Percentiles rank a stretch among this genome's conserved stretches.
These are phyloP conservation scores for Didymella segeticola DNA, from an alignment of 2,329 filamentous ascomycete genomes.

Conservation along the genomic window DNA sequence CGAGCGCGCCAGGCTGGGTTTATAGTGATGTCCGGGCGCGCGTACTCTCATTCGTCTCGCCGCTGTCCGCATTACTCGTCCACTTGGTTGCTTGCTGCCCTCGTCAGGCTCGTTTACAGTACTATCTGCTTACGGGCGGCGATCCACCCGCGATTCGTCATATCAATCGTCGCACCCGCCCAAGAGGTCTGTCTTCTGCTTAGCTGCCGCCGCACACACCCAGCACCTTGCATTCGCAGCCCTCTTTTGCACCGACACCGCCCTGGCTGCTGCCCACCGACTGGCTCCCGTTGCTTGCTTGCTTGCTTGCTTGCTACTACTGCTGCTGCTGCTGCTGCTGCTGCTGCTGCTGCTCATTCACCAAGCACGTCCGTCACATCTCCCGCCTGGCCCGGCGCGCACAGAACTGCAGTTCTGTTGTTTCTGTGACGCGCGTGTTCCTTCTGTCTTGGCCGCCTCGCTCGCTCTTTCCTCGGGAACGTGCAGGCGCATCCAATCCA, in stretches of 20 bases:
- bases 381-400: conserved; percentile 10
- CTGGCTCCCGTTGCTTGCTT: conserved; percentile 8
- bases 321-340: neutral
- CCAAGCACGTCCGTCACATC: too few relatives aligned
- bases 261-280: conserved; percentile 6
- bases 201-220: conserved; percentile 26
- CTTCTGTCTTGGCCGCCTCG: conserved; percentile 20
- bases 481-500: conserved; percentile 20
- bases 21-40: conserved; percentile 8
- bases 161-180: conserved; percentile 20
- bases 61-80: neutral
- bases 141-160: conserved; percentile 22
- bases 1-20: conserved; percentile 2
- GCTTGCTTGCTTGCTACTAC: conserved; percentile 7
- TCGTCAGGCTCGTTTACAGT: conserved; percentile 4
- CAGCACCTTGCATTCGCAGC: conserved; percentile 25
- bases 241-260: conserved; percentile 17
- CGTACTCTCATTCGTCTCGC: conserved; percentile 4
- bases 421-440: neutral
- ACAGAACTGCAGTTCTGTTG: conserved; percentile 9
- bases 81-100: conserved; percentile 13
- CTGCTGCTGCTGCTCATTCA: conserved; percentile 3
- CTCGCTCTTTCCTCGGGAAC: conserved; percentile 18
- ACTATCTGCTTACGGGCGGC: conserved; percentile 13
- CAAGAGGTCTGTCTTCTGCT: conserved; percentile 21